These are phyloP conservation scores for Irpex rosettiformis DNA, from an alignment of 1,284 basidiomycete species.

Conservation along the genomic window DNA sequence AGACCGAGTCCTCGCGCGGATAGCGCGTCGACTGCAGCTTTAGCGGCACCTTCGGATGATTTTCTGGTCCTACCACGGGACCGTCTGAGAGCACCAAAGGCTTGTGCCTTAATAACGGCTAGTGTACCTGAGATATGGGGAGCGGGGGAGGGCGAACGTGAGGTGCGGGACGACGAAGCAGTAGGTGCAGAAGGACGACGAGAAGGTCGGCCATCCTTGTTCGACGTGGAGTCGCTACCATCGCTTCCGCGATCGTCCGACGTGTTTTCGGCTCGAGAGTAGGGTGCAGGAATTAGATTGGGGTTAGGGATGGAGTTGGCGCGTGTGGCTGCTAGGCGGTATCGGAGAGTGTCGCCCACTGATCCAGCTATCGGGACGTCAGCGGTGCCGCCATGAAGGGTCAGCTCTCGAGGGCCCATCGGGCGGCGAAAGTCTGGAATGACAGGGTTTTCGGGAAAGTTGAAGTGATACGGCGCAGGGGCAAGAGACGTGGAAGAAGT, in stretches of 20 bases:
- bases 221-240: conserved; percentile 46
- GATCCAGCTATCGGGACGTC: conserved; percentile 58
- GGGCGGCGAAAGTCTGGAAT: conserved; percentile 57
- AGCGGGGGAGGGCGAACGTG: conserved; percentile 69
- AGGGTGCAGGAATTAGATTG: conserved; percentile 46
- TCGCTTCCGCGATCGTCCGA: conserved; percentile 51
- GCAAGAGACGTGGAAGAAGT: conserved; percentile 62
- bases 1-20: conserved; percentile 72
- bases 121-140: conserved; percentile 72
- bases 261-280: conserved; percentile 48
- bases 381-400: conserved; percentile 67
- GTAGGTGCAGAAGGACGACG: conserved; percentile 13
- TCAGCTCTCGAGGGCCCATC: conserved; percentile 45
- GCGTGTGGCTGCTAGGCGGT: conserved; percentile 44
- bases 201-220: conserved; percentile 29
- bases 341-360: conserved; percentile 53
- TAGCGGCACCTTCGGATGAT: conserved; percentile 66
- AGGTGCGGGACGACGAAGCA: conserved; percentile 37
- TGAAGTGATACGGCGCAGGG: conserved; percentile 61
- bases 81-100: conserved; percentile 77
- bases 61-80: conserved; percentile 70
- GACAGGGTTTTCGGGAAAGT: conserved; percentile 48
- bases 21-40: conserved; percentile 73
- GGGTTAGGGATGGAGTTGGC: conserved; percentile 49
- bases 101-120: conserved; percentile 83